phyloP scores from a whole-genome alignment of 2,329 filamentous ascomycete genomes.

The Emergomyces africanus region DNA sequence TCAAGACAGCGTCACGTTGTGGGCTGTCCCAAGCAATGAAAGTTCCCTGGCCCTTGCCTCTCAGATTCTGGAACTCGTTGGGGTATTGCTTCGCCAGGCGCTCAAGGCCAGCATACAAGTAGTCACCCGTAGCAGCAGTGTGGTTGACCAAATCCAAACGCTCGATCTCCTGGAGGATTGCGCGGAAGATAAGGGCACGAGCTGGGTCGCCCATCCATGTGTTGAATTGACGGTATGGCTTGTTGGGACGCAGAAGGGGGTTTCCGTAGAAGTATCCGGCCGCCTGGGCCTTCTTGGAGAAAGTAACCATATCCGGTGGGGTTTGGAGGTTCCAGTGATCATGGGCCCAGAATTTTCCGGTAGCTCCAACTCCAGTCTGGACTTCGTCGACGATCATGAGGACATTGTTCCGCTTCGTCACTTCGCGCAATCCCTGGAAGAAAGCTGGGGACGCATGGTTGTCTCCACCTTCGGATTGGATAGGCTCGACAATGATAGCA shows the following conservation, averaged over 20 bases:
- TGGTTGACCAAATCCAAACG: conserved; percentile 62
- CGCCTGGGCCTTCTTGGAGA: conserved; percentile 90
- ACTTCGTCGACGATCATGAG: conserved; percentile 90
- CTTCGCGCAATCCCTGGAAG: conserved; percentile 69
- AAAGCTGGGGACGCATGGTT: conserved; percentile 83
- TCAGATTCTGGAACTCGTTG: conserved; percentile 64
- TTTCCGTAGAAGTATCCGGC: conserved; percentile 87
- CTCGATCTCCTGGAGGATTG: conserved; percentile 72
- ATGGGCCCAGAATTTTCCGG: conserved; percentile 92
- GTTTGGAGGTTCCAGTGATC: conserved; percentile 77
- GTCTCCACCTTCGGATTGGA: conserved; percentile 88
- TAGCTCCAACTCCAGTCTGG: conserved; percentile 84
- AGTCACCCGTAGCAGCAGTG: conserved; percentile 65
- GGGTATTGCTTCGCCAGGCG: conserved; percentile 58
- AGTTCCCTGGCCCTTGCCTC: conserved; percentile 78
- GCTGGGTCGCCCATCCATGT: conserved; percentile 94
- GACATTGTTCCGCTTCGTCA: conserved; percentile 55
- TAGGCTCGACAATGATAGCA: conserved; percentile 75
- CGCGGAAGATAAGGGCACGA: conserved; percentile 71
- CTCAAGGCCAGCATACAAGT: conserved; percentile 61
- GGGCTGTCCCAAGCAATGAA: conserved; percentile 89
- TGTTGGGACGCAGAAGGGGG: conserved; percentile 69
- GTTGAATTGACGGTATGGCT: conserved; percentile 93
- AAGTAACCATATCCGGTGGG: conserved; percentile 87
- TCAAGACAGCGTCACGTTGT: conserved; percentile 64